Base-by-base conservation (phyloP, 345 rosid genomes). In the Salix dunnii region DNA sequence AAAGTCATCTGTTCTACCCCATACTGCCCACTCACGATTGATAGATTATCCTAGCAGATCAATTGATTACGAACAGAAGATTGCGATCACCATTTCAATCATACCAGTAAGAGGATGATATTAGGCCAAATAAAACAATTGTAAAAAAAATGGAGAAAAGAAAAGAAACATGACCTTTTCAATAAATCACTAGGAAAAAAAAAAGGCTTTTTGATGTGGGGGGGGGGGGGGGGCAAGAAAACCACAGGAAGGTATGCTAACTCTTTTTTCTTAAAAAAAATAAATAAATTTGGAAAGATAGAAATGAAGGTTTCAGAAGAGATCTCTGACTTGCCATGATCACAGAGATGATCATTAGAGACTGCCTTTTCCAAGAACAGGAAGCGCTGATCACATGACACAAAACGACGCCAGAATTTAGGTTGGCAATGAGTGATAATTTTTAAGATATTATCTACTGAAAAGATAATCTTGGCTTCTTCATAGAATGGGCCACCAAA, bases 1-100 rank as follows among this genome's bases (percentile, higher is more conserved):
- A 93, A 95, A 73, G 93, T 91, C 98, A 93, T 95, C 82, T 95
- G 97, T 72, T 91, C 93, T 43, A 89, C 65, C 71, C 85, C 89
- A 84, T 91, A 93, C 4, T 74, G 78, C 63, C 81, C 89, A 78
- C 68, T 70, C 64, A 72, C 73, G 62, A 79, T 86, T 68, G 77
- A 33, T 36, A 71, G 69, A 28, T 85, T 73, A 31, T 91, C 93
- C 97, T 91, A 43, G 13, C 53, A 23, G 66, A 60, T 69, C n/a
- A 3, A 28, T 27, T 16, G 40, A 53, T 28, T 51, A 53, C 16
- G n/a, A 80, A 27, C 23, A 68, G 25, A 21, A 68, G 27, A n/a
- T 21, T 51, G 43, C 68, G 68, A 12, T 43, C 36, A 10, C 7
- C n/a, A 33, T n/a, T 66, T 31, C 35, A 49, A 23, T 33, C 17